Base-by-base conservation (phyloP, 2,329 filamentous ascomycete species). In the Exophiala dermatitidis region DNA sequence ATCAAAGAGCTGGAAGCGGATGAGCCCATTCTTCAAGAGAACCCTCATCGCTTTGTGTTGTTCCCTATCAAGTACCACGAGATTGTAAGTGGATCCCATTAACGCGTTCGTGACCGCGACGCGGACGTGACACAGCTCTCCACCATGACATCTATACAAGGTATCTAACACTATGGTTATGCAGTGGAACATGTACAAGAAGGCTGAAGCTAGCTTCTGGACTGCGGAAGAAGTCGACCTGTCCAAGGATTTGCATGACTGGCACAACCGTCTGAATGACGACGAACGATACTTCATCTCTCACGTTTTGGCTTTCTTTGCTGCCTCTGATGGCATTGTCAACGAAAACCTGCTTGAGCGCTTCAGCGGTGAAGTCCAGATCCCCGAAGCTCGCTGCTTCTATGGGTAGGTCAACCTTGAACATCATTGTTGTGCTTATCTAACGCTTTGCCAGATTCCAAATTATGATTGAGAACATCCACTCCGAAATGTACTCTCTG, bases 161-260 rank as follows among this genome's bases (percentile, higher is more conserved):
- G 46, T 26, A 41, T 50, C 49, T 57, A 61, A 69, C 65, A 96
- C 90, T 94, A 96, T 73, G 47, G 19, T 12, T 34, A 44, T 40
- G 28, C 12, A 58, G 56, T 98, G 93, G 93, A 91, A 97, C 74
- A 97, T 97, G 91, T 98, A 98, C 83, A 98, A 98, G 84, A 97
- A 97, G 78, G 90, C 90, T 63, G 91, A 98, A 74, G 93, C 93
- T 49, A 97, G 93, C 41, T 98, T 98, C 85, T 98, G 93, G 93
- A 98, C 93, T 40, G 93, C 93, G 48, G 93, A 98, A 74, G 93
- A 98, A 79, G 97, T 98, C 65, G 93, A 98, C 74, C 83, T 98
- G 48, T 97, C 91, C 67, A 98, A 98, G 78, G 93, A 98, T 72
- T 80, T 97, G 55, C 88, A 96, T 78, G 93, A 98, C 78, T 98